phyloP scores from a whole-genome alignment of 2,329 filamentous ascomycete species.

The Beauveria brongniartii region DNA sequence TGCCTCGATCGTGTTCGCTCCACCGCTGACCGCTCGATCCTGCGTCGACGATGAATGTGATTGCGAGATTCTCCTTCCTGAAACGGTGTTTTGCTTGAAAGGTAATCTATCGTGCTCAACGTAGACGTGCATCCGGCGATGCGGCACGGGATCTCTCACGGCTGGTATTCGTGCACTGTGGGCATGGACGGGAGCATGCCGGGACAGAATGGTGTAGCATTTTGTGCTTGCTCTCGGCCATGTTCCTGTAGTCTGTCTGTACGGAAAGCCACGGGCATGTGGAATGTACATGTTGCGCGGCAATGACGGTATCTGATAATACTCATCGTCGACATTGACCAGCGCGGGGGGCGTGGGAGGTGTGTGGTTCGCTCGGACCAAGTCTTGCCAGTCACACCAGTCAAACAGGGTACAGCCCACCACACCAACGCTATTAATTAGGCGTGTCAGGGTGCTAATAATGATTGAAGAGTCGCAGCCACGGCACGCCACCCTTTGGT shows the following conservation, averaged over 20 bases:
- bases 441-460: background rate
- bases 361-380: background rate
- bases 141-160: background rate
- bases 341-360: background rate
- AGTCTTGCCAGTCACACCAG: background rate
- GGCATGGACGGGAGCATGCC: background rate
- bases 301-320: background rate
- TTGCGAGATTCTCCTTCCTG: background rate
- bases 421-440: background rate
- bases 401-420: background rate
- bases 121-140: background rate
- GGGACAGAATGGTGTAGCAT: background rate
- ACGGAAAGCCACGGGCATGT: too few relatives aligned
- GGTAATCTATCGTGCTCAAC: too few relatives aligned
- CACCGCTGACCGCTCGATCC: conserved; percentile 10
- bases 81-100: background rate
- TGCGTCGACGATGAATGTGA: conserved; percentile 7
- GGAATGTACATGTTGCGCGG: background rate
- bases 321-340: too few relatives aligned
- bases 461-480: background rate
- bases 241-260: background rate
- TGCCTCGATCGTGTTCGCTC: conserved; percentile 3
- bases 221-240: background rate
- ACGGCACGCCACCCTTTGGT: background rate
- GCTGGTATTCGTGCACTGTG: background rate